Conservation (phyloP, 2,329 filamentous ascomycete genomes). For the Xylariaceae sp. region DNA sequence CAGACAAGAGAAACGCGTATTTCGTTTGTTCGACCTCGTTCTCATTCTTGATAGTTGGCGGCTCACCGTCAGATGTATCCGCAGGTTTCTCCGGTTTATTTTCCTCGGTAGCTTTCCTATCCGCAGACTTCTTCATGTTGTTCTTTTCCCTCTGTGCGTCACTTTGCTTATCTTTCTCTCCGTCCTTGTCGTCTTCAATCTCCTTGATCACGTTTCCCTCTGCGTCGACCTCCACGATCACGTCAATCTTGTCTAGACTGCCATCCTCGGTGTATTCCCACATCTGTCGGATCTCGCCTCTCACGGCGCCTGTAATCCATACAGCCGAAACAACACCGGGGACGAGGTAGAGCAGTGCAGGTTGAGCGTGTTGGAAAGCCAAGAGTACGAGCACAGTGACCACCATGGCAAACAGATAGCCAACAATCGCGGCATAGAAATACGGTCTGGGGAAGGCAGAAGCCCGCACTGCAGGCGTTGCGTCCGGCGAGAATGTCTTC, state of each 20-base stretch:
- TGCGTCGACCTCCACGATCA: constrained; percentile 50
- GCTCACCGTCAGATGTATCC: constrained; percentile 18
- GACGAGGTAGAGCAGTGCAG: constrained; percentile 86
- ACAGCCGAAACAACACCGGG: constrained; percentile 71
- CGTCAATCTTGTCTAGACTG: constrained; percentile 48
- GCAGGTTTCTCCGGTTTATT: constrained; percentile 20
- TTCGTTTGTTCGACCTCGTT: constrained; percentile 1
- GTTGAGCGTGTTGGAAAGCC: constrained; percentile 75
- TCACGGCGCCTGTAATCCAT: constrained; percentile 65
- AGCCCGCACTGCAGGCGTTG: constrained; percentile 35
- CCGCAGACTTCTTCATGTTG: constrained; percentile 1
- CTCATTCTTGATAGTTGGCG: constrained; percentile 6
- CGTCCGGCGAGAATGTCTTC: constrained; percentile 25
- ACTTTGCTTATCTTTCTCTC: constrained; percentile 31
- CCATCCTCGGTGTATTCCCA: constrained; percentile 77
- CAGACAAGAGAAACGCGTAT: constrained; percentile 29
- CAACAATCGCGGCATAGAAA: constrained; percentile 69
- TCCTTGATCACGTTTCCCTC: constrained; percentile 42
- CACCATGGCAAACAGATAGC: constrained; percentile 74
- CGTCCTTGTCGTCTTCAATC: constrained; percentile 34
- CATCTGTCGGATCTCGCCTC: constrained; percentile 69
- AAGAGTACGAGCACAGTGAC: constrained; percentile 71
- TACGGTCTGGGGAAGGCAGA: constrained; percentile 73
- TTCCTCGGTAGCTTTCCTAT: constrained; percentile 1
- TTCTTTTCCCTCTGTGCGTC: constrained; percentile 25